phyloP scores from a whole-genome alignment of 2,329 filamentous ascomycete genomes.

The Conoideocrella luteorostrata region DNA sequence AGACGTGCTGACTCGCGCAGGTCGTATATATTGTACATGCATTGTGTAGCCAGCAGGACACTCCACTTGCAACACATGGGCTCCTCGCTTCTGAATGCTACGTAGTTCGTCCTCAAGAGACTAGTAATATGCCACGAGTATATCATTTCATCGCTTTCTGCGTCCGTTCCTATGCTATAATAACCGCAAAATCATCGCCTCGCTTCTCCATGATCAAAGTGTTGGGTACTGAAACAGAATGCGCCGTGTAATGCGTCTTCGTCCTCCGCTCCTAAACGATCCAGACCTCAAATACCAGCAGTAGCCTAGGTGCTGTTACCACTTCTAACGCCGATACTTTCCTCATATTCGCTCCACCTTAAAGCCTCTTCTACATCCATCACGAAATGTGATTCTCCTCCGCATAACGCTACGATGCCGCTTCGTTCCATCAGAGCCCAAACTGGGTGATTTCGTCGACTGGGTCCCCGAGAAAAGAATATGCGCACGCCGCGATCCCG shows the following conservation, averaged over 20 bases:
- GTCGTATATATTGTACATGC: no score
- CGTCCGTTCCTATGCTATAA: no score
- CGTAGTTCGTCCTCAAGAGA: no score
- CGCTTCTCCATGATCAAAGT: not conserved
- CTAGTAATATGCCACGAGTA: no score
- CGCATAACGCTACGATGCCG: slow-evolving; percentile 79
- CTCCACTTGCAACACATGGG: no score
- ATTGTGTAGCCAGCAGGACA: no score
- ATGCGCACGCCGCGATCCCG: slow-evolving; percentile 68
- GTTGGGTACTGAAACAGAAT: not conserved
- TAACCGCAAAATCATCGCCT: not conserved
- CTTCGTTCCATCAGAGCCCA: slow-evolving; percentile 68
- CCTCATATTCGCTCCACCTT: slow-evolving; percentile 69
- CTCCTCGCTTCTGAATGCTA: no score
- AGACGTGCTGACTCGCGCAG: no score
- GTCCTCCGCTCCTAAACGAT: not conserved
- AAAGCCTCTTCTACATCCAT: slow-evolving; percentile 79
- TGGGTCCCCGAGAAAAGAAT: slow-evolving; percentile 60
- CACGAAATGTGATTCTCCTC: slow-evolving; percentile 73
- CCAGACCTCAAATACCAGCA: not conserved
- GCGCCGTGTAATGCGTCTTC: not conserved
- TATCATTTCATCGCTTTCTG: no score
- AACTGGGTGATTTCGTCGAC: slow-evolving; percentile 44
- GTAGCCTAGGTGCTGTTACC: slow-evolving; percentile 8
- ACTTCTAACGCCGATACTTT: slow-evolving; percentile 29